Base-by-base conservation (phyloP, 495 filamentous ascomycete genomes). In the Parathielavia hyrcaniae region DNA sequence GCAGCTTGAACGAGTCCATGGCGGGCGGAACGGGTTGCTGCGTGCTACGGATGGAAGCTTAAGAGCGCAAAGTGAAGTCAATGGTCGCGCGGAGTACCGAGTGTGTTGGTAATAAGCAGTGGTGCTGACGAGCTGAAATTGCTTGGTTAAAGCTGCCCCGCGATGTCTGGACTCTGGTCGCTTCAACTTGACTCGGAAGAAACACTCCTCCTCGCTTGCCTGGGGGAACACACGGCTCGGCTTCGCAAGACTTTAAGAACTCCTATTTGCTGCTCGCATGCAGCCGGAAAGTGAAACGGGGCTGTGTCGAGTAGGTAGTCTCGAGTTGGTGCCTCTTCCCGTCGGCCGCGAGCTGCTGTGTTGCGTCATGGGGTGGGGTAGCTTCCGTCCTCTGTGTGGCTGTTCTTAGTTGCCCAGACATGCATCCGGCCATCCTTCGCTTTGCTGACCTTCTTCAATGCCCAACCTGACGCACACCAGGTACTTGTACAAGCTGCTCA, bases 1-100 rank as follows among this genome's bases (percentile, higher is more conserved):
- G 65, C 46, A 69, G 66, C 17, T 67, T 61, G 61, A 77, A 75
- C 40, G 73, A 74, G 38, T 77, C 73, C 74, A 77, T 76, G 48
- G 52, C 26, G 38, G 48, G 52, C 26, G 38, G 20, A 20, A 19
- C 5, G 30, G 19, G 26, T 55, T 22, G n/a, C n/a, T 45, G 39
- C 13, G 8, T 1, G 6, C 8, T 48, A 6, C 22, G 9, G 1
- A 22, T n/a, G 40, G 40, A 43, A 38, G 35, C 35, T 19, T 8
- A 8, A n/a, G 17, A 20, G 12, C n/a, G 40, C n/a, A 45, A 45
- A 23, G 46, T 50, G 34, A n/a, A 22, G 26, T 23, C 20, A 32
- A 20, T 52, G 41, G 30, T 44, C 11, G 11, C 10, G 17, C 5
- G 23, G 20, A 10, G 19, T 20, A 32, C 2, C 20, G 26, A 43